Base-by-base conservation (phyloP, 2,329 filamentous ascomycete genomes). In the Penicillium rolfsii region DNA sequence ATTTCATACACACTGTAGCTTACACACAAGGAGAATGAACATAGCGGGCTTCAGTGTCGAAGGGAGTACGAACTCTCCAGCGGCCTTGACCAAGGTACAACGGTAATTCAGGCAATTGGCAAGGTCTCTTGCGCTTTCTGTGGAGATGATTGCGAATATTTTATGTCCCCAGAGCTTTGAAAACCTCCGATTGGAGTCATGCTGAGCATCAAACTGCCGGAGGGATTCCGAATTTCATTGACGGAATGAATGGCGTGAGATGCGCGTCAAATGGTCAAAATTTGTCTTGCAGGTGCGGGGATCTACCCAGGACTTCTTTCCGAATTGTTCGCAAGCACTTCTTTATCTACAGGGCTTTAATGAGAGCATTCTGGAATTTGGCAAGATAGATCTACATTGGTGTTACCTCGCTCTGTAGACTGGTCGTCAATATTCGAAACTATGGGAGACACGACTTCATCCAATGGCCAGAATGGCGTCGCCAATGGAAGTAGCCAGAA, bases 401-500 rank as follows among this genome's bases (percentile, higher is more conserved):
- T n/a, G 30, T 48, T 11, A 16, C 14, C 26, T 28, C 35, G 2
- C 11, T 11, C 14, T 8, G n/a, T 33, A 19, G 2, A 5, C 9
- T 50, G 16, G n/a, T 50, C n/a, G 11, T 8, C n/a, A 52, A 11
- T 36, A 16, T 4, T 56, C 16, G 28, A 48, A 48, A 45, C 4
- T 22, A 67, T 67, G 66, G 63, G 65, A 48, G 64, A 68, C 28
- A 19, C 43, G 16, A 60, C 14, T 48, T 16, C 33, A 55, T 22
- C 26, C n/a, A 41, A 6, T 12, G 35, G 41, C 46, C 64, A 68
- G 26, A 33, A 72, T 70, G 69, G 67, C 66, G 22, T 40, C 2
- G 60, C 26, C 8, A 57, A 38, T 41, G 12, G 14, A n/a, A 54
- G 49, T 49, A 57, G 58, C 33, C 84, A 81, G 70, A 85, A 84